Evolutionary conservation across 352 stramenopile genomes (phyloP).

Genomic region (Pythium periplocum): DNA sequence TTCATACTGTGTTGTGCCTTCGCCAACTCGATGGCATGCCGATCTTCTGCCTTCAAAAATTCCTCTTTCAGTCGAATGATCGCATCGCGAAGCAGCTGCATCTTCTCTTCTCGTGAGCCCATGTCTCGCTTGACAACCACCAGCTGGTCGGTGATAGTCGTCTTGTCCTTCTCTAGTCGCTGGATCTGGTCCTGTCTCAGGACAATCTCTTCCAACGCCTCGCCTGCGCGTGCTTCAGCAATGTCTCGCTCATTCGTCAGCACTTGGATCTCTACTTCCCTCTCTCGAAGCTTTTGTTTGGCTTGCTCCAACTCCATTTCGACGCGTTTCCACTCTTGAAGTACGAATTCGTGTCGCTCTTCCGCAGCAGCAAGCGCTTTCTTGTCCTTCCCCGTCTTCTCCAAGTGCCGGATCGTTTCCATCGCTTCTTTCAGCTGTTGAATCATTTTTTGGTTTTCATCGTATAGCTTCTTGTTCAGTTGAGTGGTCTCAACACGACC

Average conservation of each 20-base stretch:
- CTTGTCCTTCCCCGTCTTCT: slow-evolving; percentile 48
- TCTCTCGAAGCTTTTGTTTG: slow-evolving; percentile 44
- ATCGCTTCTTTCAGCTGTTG: slow-evolving; percentile 61
- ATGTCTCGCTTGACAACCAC: slow-evolving; percentile 33
- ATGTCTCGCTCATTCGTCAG: slow-evolving; percentile 59
- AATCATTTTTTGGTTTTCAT: slow-evolving; percentile 79
- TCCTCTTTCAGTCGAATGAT: slow-evolving; percentile 88
- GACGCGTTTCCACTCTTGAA: slow-evolving; percentile 72
- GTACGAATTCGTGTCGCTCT: slow-evolving; percentile 54
- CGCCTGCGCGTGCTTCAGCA: slow-evolving; percentile 70
- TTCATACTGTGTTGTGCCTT: slow-evolving; percentile 44
- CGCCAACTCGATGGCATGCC: slow-evolving; percentile 62
- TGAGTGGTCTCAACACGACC: slow-evolving; percentile 48
- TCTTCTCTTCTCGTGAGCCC: slow-evolving; percentile 50
- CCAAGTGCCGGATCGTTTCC: slow-evolving; percentile 56
- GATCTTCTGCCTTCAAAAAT: slow-evolving; percentile 82
- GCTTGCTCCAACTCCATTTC: slow-evolving; percentile 48
- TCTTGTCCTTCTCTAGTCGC: slow-evolving; percentile 28
- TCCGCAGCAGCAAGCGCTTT: slow-evolving; percentile 55
- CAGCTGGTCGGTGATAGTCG: slow-evolving; percentile 46
- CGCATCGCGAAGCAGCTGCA: slow-evolving; percentile 63
- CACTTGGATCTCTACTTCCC: slow-evolving; percentile 50
- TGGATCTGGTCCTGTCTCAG: slow-evolving; percentile 38
- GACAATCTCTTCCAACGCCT: slow-evolving; percentile 81
- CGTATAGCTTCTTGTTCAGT: slow-evolving; percentile 64